phyloP scores from a whole-genome alignment of 108 stramenopile genomes.

The Mediolabrus comicus region DNA sequence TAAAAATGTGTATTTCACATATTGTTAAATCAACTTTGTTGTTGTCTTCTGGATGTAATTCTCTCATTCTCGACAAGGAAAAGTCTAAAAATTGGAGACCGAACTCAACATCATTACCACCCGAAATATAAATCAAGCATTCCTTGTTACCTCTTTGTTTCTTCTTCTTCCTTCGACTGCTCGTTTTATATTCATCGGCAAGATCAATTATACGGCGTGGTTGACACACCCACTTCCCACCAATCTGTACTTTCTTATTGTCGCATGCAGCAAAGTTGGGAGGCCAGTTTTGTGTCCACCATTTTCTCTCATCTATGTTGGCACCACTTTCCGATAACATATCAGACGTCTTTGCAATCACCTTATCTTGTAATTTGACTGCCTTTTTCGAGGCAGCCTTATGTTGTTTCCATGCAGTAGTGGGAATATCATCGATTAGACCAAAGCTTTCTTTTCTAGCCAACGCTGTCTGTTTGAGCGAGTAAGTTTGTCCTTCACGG shows the following conservation, averaged over 20 bases:
- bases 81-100: conserved; percentile 33
- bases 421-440: conserved; percentile 43
- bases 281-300: conserved; percentile 35
- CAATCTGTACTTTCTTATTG: conserved; percentile 15
- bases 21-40: not conserved
- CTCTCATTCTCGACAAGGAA: not conserved
- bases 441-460: conserved; percentile 38
- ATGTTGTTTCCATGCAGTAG: conserved; percentile 31
- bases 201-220: conserved; percentile 22
- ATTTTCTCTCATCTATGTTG: conserved; percentile 8
- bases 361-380: conserved; percentile 11
- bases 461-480: not conserved
- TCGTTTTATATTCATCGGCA: conserved; percentile 9
- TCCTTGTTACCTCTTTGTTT: not conserved
- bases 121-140: conserved; percentile 57
- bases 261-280: conserved; percentile 15
- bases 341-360: conserved; percentile 10
- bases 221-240: conserved; percentile 28
- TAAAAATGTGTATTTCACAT: conserved; percentile 74
- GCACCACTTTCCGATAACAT: conserved; percentile 15
- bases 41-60: not conserved
- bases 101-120: conserved; percentile 49
- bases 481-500: not conserved
- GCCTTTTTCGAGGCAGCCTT: conserved; percentile 17
- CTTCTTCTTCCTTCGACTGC: not conserved